Evolutionary conservation across 352 stramenopile genomes (phyloP).

Genomic region (Thalassiosira oceanica): DNA sequence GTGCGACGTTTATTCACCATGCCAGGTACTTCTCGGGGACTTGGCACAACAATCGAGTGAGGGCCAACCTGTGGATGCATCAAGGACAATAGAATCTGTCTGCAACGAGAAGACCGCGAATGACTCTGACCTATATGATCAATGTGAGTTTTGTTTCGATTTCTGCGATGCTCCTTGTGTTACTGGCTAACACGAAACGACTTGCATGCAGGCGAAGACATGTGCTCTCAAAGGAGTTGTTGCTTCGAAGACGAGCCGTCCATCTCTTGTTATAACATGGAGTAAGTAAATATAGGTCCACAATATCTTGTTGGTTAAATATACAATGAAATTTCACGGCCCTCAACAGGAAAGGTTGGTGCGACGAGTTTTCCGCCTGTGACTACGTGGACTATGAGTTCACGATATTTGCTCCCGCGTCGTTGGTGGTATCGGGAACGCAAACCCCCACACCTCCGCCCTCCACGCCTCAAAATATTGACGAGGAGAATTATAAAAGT

Average conservation of each 20-base stretch:
- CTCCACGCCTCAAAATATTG: not conserved
- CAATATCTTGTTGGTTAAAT: no score
- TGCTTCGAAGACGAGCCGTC: conserved; percentile 15
- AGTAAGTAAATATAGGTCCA: not conserved
- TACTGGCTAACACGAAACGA: no score
- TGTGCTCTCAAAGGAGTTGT: conserved; percentile 11
- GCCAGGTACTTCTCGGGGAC: conserved; percentile 12
- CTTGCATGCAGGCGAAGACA: conserved; percentile 7
- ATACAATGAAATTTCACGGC: not conserved
- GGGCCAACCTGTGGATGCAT: no score
- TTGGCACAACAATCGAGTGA: no score
- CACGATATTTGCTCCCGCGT: not conserved
- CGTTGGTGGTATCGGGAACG: not conserved
- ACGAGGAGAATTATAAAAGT: not conserved
- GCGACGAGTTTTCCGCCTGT: conserved; percentile 27
- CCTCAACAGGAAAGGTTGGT: conserved; percentile 25
- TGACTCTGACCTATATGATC: no score
- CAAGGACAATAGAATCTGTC: no score
- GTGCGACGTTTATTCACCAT: conserved; percentile 11
- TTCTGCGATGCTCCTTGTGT: no score
- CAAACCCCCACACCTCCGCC: not conserved
- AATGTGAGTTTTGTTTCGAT: no score
- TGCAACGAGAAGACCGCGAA: conserved; percentile 8
- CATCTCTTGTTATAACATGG: conserved; percentile 32
- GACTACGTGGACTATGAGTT: conserved; percentile 1